Percentiles rank a stretch among this genome's conserved stretches.
Conservation (phyloP, 129 eudicot species). For the Escallonia rubra region DNA sequence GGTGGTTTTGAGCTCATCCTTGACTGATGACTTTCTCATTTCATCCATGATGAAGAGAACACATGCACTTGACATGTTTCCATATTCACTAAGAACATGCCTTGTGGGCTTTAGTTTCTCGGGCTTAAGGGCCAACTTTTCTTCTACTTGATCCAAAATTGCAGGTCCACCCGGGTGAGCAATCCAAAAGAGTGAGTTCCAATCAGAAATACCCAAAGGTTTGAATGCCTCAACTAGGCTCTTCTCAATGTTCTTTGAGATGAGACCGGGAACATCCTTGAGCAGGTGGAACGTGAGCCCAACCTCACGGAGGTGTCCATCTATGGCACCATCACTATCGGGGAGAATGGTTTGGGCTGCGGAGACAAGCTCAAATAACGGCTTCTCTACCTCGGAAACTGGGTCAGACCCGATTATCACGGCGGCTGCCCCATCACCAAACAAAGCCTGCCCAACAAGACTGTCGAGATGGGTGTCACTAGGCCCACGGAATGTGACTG, state of each 20-base stretch:
- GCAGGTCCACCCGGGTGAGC: slow-evolving; percentile 30
- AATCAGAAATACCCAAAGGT: slow-evolving; percentile 25
- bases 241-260: slow-evolving; percentile 22
- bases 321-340: slow-evolving; percentile 20
- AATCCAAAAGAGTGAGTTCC: slow-evolving; percentile 31
- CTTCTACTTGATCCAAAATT: slow-evolving; percentile 22
- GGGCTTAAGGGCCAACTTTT: slow-evolving; percentile 15
- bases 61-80: slow-evolving; percentile 34
- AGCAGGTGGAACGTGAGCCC: slow-evolving; percentile 19
- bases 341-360: slow-evolving; percentile 23
- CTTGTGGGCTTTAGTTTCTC: slow-evolving; percentile 20
- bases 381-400: slow-evolving; percentile 6
- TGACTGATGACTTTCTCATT: slow-evolving; percentile 18
- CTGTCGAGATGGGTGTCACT: slow-evolving; percentile 14
- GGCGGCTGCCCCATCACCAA: slow-evolving; percentile 17
- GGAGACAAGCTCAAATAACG: slow-evolving; percentile 13
- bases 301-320: slow-evolving; percentile 22
- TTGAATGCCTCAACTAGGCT: slow-evolving; percentile 18
- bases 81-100: slow-evolving; percentile 25
- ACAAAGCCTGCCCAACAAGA: slow-evolving; percentile 19
- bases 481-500: slow-evolving; percentile 21
- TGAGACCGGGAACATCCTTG: slow-evolving; percentile 21
- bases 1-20: slow-evolving; percentile 13
- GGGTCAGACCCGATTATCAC: slow-evolving; percentile 20
- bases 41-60: slow-evolving; percentile 26